Evolutionary conservation across 257 asterid species (phyloP).

Genomic region (Solanum megistacrolobum): DNA sequence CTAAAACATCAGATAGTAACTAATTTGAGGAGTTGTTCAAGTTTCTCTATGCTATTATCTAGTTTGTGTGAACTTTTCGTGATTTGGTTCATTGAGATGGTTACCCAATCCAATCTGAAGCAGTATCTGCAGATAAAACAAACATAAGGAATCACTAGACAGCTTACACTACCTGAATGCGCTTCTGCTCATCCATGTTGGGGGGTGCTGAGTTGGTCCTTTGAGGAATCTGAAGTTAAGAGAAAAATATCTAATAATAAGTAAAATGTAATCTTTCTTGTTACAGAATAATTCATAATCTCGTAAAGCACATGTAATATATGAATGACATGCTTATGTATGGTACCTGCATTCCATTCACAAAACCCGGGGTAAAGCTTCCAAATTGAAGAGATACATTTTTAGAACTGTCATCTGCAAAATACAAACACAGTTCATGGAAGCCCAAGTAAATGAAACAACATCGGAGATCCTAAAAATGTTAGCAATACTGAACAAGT

Average conservation of each 20-base stretch:
- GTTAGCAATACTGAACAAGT: background rate
- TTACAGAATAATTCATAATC: background rate
- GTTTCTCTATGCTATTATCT: background rate
- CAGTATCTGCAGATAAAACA: background rate
- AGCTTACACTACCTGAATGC: background rate
- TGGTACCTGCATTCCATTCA: constrained; percentile 15
- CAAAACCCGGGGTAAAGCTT: constrained; percentile 4
- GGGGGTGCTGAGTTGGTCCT: constrained; percentile 11
- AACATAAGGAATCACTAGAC: background rate
- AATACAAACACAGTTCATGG: background rate
- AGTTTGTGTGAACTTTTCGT: background rate
- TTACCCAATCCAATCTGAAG: background rate
- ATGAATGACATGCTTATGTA: background rate
- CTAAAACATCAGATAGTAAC: background rate
- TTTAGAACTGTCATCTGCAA: constrained; percentile 9
- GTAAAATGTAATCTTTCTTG: background rate
- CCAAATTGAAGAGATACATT: constrained; percentile 14
- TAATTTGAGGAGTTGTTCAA: background rate
- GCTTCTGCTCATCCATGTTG: constrained; percentile 7
- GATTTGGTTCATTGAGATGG: background rate
- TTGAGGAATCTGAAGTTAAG: constrained; percentile 2
- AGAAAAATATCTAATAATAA: background rate
- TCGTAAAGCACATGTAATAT: background rate
- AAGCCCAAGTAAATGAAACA: background rate
- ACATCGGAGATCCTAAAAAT: background rate